These are phyloP conservation scores for Xerocomus brunneocitrinus DNA, from an alignment of 768 basidiomycete species.

Conservation along the genomic window DNA sequence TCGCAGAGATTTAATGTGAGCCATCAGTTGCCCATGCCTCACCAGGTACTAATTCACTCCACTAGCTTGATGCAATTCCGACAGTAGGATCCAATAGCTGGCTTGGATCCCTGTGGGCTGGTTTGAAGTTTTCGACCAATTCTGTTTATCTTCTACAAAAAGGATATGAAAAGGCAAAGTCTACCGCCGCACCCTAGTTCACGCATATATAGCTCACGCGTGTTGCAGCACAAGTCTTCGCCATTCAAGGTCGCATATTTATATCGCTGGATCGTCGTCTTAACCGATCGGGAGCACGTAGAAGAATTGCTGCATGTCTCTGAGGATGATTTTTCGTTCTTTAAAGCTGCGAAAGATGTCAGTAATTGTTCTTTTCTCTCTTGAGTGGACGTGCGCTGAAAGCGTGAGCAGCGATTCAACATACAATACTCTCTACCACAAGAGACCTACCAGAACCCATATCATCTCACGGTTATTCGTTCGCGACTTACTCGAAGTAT, in stretches of 20 bases:
- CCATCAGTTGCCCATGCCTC: neutral
- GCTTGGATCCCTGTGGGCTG: constrained; percentile 26
- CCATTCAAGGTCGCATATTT: constrained; percentile 31
- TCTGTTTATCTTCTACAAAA: constrained; percentile 24
- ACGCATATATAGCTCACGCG: neutral
- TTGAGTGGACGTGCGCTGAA: neutral
- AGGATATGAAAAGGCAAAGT: constrained; percentile 28
- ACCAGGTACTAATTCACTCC: neutral
- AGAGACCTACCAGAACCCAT: constrained; percentile 16
- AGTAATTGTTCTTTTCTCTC: neutral
- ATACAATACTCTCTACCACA: neutral
- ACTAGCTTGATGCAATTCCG: constrained; percentile 28
- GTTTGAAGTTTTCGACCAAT: constrained; percentile 9
- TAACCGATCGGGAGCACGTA: constrained; percentile 26
- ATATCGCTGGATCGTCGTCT: constrained; percentile 37
- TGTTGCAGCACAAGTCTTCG: constrained; percentile 20
- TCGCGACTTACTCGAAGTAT: constrained; percentile 36
- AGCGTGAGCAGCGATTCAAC: neutral
- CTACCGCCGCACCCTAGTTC: neutral
- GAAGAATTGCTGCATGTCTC: constrained; percentile 40
- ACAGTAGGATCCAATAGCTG: constrained; percentile 23
- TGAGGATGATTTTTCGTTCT: constrained; percentile 32
- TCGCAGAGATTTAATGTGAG: neutral
- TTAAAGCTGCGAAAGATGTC: constrained; percentile 32
- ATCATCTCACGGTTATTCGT: constrained; percentile 24